Evolutionary conservation across 768 basidiomycete genomes (phyloP), one percentile per base, ranked within the genome.

Genomic region (Auriscalpium microsporum): DNA sequence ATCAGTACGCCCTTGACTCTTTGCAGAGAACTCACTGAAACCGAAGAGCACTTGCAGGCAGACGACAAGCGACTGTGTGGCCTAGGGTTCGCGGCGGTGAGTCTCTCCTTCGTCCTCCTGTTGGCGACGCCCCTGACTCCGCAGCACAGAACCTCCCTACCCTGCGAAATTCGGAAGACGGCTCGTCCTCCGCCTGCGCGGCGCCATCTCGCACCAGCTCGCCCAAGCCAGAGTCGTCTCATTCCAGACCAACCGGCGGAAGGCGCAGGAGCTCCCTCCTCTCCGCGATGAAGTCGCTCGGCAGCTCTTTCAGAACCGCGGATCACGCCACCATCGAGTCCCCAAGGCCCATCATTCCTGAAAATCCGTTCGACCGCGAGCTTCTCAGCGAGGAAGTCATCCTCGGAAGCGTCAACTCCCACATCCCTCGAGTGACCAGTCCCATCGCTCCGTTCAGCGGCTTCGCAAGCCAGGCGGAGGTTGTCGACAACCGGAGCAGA

Each of bases 401-500:
- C 33, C 42, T 61, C 13, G 55, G 60, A 14, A 54, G 13, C 14
- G 60, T 61, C 8, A 33, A 48, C 28, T 49, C 58, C 14, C 44
- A 47, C 45, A 52, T 23, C 14, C 59, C 55, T 21, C 58, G 52
- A 17, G 10, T 56, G 45, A 61, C 60, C 21, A 53, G 55, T 23
- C 60, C 60, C 34, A 55, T 59, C 42, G 58, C 58, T 13, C 58
- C 58, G 19, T 61, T 45, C 40, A 46, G 37, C 17, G 60, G 60
- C 6, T 56, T 61, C 35, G 50, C 60, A 46, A 53, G 54, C 52
- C 50, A 54, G 44, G 60, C 60, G 23, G 60, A 59, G 55, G 52
- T 61, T 42, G 50, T 61, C 10, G 45, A 59, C 44, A 36, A 34
- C 13, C 4, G 21, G 35, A 58, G 50, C 17, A 52, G 44, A 40